Evolutionary conservation across 116 monocot species (phyloP).

Genomic region (Iris pallida): DNA sequence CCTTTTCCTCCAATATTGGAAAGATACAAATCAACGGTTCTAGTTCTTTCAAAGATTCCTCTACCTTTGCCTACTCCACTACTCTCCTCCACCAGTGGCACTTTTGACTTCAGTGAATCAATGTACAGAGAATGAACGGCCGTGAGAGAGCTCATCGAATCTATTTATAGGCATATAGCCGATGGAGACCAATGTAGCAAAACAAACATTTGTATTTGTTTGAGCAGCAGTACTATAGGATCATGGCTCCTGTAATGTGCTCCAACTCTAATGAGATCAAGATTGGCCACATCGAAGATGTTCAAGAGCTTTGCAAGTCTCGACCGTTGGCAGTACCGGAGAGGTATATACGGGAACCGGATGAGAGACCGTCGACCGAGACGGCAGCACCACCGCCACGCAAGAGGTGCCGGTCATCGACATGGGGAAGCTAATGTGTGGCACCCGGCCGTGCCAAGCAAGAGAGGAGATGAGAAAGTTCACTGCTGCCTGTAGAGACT

Average conservation of each 20-base stretch:
- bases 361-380: slow-evolving; percentile 38
- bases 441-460: background rate
- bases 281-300: slow-evolving; percentile 38
- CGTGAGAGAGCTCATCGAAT: background rate
- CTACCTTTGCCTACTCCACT: background rate
- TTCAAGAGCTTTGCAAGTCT: slow-evolving; percentile 49
- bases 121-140: background rate
- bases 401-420: slow-evolving; percentile 36
- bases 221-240: background rate
- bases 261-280: slow-evolving; percentile 21
- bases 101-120: background rate
- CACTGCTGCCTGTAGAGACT: slow-evolving; percentile 27
- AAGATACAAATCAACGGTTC: background rate
- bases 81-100: background rate
- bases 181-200: background rate
- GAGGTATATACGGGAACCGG: slow-evolving; percentile 39
- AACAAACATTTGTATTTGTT: background rate
- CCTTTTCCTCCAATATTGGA: background rate
- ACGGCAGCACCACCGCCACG: background rate
- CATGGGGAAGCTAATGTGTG: slow-evolving; percentile 28
- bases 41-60: background rate
- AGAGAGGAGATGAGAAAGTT: slow-evolving; percentile 33
- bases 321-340: slow-evolving; percentile 36
- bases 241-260: slow-evolving; percentile 31
- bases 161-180: background rate